Evolutionary conservation across 1,284 basidiomycete species (phyloP).

Genomic region (Trichosporon coremiiforme): DNA sequence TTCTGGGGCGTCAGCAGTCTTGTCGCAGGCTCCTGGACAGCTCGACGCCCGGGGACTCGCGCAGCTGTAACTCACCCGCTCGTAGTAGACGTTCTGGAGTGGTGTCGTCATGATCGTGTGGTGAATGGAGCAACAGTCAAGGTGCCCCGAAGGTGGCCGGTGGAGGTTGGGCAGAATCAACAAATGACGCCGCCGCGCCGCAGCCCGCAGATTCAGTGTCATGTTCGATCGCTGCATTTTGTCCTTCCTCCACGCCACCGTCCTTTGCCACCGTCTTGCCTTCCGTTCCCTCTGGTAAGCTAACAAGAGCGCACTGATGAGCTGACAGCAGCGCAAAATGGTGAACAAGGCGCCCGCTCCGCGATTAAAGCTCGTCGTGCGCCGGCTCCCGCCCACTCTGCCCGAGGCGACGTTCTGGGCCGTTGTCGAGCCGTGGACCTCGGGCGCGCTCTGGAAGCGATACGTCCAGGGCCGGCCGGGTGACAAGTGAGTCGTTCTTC

Average conservation of each 20-base stretch:
- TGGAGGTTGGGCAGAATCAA: constrained; percentile 11
- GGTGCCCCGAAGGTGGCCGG: constrained; percentile 2
- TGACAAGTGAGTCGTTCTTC: constrained; percentile 63
- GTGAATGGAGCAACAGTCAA: constrained; percentile 13
- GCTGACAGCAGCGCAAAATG: constrained; percentile 9
- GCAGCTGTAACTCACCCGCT: constrained; percentile 39
- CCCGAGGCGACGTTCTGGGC: constrained; percentile 93
- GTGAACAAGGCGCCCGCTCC: constrained; percentile 29
- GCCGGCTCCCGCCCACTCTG: constrained; percentile 84
- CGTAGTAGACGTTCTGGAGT: constrained; percentile 55
- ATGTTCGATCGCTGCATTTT: constrained; percentile 12
- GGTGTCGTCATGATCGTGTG: constrained; percentile 18
- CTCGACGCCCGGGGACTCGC: neutral
- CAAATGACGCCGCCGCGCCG: constrained; percentile 23
- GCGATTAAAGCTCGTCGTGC: constrained; percentile 83
- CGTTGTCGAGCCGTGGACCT: constrained; percentile 80
- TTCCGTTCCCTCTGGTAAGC: constrained; percentile 1
- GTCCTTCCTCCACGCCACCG: neutral
- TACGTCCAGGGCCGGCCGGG: constrained; percentile 71
- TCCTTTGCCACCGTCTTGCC: constrained; percentile 6
- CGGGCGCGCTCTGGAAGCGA: constrained; percentile 70
- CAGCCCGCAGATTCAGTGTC: neutral
- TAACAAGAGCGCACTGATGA: neutral
- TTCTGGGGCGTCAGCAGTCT: constrained; percentile 37
- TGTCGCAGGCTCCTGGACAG: neutral